Conservation (phyloP, 1,284 basidiomycete species). For the Anthracocystis walkeri region DNA sequence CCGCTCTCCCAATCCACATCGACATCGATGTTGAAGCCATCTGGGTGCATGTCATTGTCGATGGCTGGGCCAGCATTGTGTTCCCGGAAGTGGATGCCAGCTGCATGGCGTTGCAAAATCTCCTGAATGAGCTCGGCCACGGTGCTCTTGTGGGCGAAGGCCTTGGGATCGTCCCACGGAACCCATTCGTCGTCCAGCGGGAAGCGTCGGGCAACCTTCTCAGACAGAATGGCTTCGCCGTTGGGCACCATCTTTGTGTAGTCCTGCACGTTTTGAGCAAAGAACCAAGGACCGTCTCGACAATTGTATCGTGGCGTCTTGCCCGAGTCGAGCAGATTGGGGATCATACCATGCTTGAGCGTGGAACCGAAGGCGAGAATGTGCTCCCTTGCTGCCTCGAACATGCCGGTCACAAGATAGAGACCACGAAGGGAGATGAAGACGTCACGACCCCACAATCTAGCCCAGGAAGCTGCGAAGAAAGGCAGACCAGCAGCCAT, state of each 20-base stretch:
- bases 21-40: constrained; percentile 94
- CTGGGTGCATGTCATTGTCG: constrained; percentile 92
- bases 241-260: constrained; percentile 86
- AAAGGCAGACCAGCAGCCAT: constrained; percentile 66
- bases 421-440: constrained; percentile 66
- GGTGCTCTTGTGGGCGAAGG: constrained; percentile 72
- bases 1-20: constrained; percentile 94
- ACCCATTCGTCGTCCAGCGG: constrained; percentile 94
- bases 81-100: constrained; percentile 93
- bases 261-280: constrained; percentile 97
- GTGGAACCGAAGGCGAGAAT: constrained; percentile 63
- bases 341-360: constrained; percentile 64
- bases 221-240: constrained; percentile 82
- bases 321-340: constrained; percentile 63
- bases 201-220: constrained; percentile 88
- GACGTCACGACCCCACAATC: constrained; percentile 65
- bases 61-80: constrained; percentile 95
- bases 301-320: constrained; percentile 78
- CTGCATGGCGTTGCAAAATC: constrained; percentile 91
- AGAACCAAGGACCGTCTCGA: constrained; percentile 95
- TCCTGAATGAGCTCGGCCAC: constrained; percentile 95
- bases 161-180: constrained; percentile 84
- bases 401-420: constrained; percentile 65
- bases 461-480: constrained; percentile 64
- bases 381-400: constrained; percentile 54